Conservation (phyloP, 2,329 filamentous ascomycete genomes). For the Trichoderma afroharzianum region DNA sequence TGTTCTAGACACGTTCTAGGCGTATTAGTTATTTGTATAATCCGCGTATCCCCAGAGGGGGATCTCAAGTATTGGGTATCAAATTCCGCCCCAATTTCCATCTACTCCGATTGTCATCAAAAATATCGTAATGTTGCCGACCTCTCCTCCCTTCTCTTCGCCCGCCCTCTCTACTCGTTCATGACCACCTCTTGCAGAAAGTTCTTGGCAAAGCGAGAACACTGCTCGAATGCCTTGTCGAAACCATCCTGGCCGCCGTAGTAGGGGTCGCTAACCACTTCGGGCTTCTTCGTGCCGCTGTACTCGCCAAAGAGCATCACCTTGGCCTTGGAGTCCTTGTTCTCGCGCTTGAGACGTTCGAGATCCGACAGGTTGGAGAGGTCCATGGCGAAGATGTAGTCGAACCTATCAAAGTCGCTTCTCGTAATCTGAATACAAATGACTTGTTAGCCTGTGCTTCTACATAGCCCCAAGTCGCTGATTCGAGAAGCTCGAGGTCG, state of each 20-base stretch:
- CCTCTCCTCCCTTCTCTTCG: neutral
- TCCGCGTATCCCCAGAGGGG: neutral
- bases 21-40: neutral
- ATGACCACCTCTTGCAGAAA: conserved; percentile 61
- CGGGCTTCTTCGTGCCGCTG: conserved; percentile 61
- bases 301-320: conserved; percentile 83
- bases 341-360: conserved; percentile 55
- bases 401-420: conserved; percentile 77
- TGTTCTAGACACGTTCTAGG: conserved; percentile 5
- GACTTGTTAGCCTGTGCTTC: neutral
- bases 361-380: conserved; percentile 72
- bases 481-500: neutral
- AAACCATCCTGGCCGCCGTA: conserved; percentile 85
- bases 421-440: conserved; percentile 42
- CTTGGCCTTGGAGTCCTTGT: conserved; percentile 56
- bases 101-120: conserved; percentile 10
- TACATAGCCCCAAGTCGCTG: no score
- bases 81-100: neutral
- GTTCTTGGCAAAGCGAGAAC: conserved; percentile 68
- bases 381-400: conserved; percentile 97
- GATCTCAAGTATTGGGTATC: conserved; percentile 10
- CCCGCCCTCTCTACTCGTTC: conserved; percentile 16
- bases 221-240: conserved; percentile 81
- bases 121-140: neutral
- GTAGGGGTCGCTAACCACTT: conserved; percentile 85